Base-by-base conservation (phyloP, 108 stramenopile genomes). In the Poteriospumella lacustris region DNA sequence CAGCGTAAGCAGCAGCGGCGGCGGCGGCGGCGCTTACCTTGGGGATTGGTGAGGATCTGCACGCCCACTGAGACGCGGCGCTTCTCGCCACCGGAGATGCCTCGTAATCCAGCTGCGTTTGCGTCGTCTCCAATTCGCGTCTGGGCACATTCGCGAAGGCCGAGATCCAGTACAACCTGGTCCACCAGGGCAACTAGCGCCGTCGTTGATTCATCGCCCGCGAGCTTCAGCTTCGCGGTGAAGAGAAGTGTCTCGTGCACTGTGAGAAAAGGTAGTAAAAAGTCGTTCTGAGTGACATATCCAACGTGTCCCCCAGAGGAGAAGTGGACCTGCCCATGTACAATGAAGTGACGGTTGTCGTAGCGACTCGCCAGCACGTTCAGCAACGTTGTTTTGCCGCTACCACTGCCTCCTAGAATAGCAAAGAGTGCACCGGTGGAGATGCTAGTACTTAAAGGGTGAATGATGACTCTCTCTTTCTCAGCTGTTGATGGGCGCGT, bases 341-440 rank as follows among this genome's bases (percentile, higher is more conserved):
- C n/a, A n/a, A n/a, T n/a, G n/a, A n/a, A n/a, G n/a, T n/a, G n/a
- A n/a, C n/a, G n/a, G n/a, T n/a, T n/a, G n/a, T n/a, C n/a, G n/a
- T n/a, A n/a, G 31, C 89, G 59, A 12, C 89, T 87, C 58, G 83
- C 85, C n/a, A 92, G 75, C 15, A 87, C 88, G 77, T 92, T 88
- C 40, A 92, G 59, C 9, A 92, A 64, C 0, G 80, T 79, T 0
- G 87, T 86, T 76, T 90, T 89, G 1, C 88, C 88, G n/a, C 84
- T 80, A 15, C 88, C 89, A 28, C 39, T 44, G 31, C 59, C 52
- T 34, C 81, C 84, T 72, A 80, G 68, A 39, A 85, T 39, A 28
- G 62, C 78, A n/a, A n/a, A n/a, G n/a, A n/a, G n/a, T n/a, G n/a
- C n/a, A n/a, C n/a, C n/a, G n/a, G n/a, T n/a, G n/a, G n/a, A n/a